Evolutionary conservation across 2,329 filamentous ascomycete species (phyloP).

Genomic region (Colletotrichum liaoningense): DNA sequence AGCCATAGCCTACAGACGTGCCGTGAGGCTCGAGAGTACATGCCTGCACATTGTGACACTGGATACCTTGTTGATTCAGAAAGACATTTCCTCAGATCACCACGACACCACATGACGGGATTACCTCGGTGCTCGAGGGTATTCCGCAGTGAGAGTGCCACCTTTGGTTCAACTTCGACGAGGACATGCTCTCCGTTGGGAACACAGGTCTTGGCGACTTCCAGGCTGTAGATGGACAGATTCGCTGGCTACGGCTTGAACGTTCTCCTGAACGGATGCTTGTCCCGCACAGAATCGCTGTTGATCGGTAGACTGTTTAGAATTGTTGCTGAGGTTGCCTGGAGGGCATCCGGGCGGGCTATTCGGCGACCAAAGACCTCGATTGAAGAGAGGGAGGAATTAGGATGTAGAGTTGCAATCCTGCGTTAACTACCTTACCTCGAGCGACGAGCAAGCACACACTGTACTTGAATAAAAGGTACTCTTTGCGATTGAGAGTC

Average conservation of each 20-base stretch:
- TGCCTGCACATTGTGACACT: not conserved
- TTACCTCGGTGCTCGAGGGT: not conserved
- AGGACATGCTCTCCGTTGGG: conserved; percentile 4
- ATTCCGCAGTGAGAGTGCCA: not conserved
- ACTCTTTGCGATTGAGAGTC: too few species aligned
- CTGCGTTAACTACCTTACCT: too few species aligned
- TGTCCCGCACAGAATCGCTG: not conserved
- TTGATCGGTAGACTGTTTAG: not conserved
- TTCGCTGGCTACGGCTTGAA: not conserved
- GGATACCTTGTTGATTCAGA: not conserved
- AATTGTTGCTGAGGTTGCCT: not conserved
- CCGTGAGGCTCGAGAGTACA: conserved; percentile 3
- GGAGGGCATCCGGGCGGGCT: not conserved
- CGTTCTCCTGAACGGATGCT: not conserved
- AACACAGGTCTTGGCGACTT: not conserved
- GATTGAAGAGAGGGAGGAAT: too few species aligned
- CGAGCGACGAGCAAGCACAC: too few species aligned
- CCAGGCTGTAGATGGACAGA: not conserved
- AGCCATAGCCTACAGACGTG: conserved; percentile 9
- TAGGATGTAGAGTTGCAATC: too few species aligned
- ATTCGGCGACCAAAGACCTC: not conserved
- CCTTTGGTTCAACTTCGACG: conserved; percentile 18
- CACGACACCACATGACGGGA: not conserved
- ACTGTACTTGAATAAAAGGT: too few species aligned
- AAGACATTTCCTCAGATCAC: not conserved